Evolutionary conservation across 257 asterid genomes (phyloP), one percentile per base, ranked within the genome.

Genomic region (Parsonsia alboflavescens): DNA sequence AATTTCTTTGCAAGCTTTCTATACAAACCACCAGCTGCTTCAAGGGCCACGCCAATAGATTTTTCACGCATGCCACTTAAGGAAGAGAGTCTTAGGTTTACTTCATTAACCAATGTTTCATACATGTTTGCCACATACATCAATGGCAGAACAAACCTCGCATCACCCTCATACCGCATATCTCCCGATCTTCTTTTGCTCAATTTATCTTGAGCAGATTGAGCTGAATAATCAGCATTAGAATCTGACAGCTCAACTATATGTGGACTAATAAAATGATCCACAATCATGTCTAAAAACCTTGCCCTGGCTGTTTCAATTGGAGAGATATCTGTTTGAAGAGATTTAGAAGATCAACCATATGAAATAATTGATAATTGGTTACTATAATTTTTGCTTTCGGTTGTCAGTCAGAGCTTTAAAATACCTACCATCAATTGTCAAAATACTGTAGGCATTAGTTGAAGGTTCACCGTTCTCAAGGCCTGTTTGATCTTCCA

Each of bases 1-100:
- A 88, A 95, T 78, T 92, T 95, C 81, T 89, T 90, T 1, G 96
- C 90, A 63, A 92, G 97, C 87, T 90, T 95, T 82, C 99, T 87
- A 77, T 95, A 95, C 86, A 95, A 83, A 57, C 99, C 99, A 83
- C 99, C 99, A 72, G 99, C 89, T 46, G 98, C 99, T 89, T 95
- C 99, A 79, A 95, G 99, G 84, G 99, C 98, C 73, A 92, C 96
- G 16, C 97, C 98, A 53, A 95, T 89, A 71, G 93, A 87, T 81
- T 92, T 95, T 61, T 95, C 99, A 28, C 94, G 96, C 81, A 90
- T 89, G 62, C 91, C 91, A 83, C 83, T 89, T 74, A 90, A 59
- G 67, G 96, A 85, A 75, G 93, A 83, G 70, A 95, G 82, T 82
- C 96, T 95, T 77, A 82, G 76, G 83, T 90, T 92, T 50, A 85